Percentiles rank a stretch among this genome's conserved stretches.
Evolutionary conservation across 2,329 filamentous ascomycete genomes (phyloP).

Genomic region (Penicillium glabrum): DNA sequence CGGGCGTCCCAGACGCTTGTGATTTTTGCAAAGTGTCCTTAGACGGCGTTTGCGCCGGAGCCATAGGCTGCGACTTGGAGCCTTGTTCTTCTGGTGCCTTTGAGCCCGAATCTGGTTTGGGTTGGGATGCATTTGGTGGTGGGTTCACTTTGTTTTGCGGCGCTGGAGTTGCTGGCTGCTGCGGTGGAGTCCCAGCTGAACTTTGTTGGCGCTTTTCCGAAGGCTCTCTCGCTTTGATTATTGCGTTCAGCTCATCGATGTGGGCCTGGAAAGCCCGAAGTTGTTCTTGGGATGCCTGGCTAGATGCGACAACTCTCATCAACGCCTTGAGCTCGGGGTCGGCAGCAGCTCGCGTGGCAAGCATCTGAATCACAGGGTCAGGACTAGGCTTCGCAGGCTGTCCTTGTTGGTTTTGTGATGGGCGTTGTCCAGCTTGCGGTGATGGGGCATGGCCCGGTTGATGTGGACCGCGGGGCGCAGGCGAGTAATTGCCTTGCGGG

Average conservation of each 20-base stretch:
- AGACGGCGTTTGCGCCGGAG: conserved; percentile 14
- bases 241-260: conserved; percentile 53
- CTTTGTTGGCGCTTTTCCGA: conserved; percentile 36
- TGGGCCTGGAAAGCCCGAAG: conserved; percentile 51
- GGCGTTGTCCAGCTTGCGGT: conserved; percentile 25
- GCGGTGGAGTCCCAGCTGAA: conserved; percentile 10
- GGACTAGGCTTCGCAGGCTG: conserved; percentile 45
- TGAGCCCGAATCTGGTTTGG: conserved; percentile 23
- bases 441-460: conserved; percentile 21
- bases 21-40: conserved; percentile 7
- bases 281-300: conserved; percentile 50
- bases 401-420: conserved; percentile 31
- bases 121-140: conserved; percentile 26
- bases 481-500: conserved; percentile 25
- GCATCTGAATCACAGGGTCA: conserved; percentile 54
- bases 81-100: conserved; percentile 19
- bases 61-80: conserved; percentile 14
- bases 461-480: conserved; percentile 20
- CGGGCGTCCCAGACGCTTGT: background rate
- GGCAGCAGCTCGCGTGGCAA: conserved; percentile 51
- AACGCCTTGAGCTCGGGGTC: conserved; percentile 51
- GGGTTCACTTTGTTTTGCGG: conserved; percentile 9
- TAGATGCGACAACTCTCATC: conserved; percentile 53
- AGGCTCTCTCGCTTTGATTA: conserved; percentile 46
- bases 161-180: conserved; percentile 13